Evolutionary conservation across 805 yeast genomes (phyloP).

Genomic region (Grigorovia yakushimaensis): DNA sequence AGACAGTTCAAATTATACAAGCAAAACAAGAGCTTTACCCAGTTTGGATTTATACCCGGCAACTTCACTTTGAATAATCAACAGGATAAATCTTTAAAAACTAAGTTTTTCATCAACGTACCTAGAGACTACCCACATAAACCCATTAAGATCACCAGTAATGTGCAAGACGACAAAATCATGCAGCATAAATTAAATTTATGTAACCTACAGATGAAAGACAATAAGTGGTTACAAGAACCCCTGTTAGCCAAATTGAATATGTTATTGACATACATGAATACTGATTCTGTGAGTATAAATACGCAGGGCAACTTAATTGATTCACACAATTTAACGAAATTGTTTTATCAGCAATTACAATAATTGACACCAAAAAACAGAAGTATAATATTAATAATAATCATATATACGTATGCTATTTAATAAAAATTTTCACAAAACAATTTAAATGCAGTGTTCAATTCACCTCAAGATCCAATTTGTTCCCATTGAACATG

Average conservation of each 20-base stretch:
- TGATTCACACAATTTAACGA: neutral
- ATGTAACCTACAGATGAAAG: neutral
- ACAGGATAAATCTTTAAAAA: neutral
- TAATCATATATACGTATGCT: neutral
- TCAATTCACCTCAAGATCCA: too few species aligned
- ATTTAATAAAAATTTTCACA: neutral
- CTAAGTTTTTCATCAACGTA: conserved; percentile 11
- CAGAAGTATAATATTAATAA: neutral
- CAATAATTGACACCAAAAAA: neutral
- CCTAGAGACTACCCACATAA: conserved; percentile 21
- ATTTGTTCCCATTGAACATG: too few species aligned
- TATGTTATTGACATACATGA: neutral
- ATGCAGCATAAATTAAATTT: neutral
- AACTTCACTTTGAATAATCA: neutral
- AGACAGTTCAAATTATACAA: conserved; percentile 16
- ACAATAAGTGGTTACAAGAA: neutral
- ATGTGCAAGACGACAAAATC: conserved; percentile 2
- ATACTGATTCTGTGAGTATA: neutral
- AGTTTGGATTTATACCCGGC: conserved; percentile 12
- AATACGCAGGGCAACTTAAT: neutral
- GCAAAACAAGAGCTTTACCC: conserved; percentile 14
- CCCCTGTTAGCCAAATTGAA: conserved; percentile 20
- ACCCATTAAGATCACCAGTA: conserved; percentile 9
- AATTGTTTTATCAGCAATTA: neutral
- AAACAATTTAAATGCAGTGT: neutral